phyloP scores from a whole-genome alignment of 306 rosid species.

The Ormosia emarginata region DNA sequence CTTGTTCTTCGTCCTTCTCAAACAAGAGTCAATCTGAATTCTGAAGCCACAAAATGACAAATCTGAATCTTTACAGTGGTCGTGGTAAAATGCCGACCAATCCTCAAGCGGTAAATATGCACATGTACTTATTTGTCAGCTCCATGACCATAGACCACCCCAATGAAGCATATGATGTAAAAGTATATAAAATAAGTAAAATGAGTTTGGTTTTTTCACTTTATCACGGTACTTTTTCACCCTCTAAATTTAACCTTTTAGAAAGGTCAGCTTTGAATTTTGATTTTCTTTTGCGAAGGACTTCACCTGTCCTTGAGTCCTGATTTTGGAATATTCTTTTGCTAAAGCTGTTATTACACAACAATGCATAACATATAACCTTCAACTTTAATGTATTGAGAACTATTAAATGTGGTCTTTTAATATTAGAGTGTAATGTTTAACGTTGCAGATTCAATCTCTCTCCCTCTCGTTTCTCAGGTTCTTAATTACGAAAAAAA shows the following conservation, averaged over 20 bases:
- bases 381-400: background rate
- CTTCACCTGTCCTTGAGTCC: background rate
- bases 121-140: background rate
- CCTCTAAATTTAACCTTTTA: background rate
- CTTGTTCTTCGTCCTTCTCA: background rate
- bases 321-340: background rate
- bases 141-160: background rate
- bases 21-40: conserved; percentile 12
- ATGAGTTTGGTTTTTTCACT: background rate
- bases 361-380: background rate
- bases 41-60: conserved; percentile 3
- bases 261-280: background rate
- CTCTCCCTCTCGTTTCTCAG: too few species aligned
- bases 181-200: background rate
- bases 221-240: background rate
- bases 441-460: too few species aligned
- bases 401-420: background rate
- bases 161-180: background rate
- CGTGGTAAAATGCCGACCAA: conserved; percentile 8
- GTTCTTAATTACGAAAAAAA: too few species aligned
- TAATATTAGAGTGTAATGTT: too few species aligned
- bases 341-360: background rate
- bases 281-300: background rate
- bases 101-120: background rate
- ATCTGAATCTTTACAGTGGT: conserved; percentile 3